These are phyloP conservation scores for Ramaria rubella DNA, from an alignment of 768 basidiomycete species.

Conservation along the genomic window DNA sequence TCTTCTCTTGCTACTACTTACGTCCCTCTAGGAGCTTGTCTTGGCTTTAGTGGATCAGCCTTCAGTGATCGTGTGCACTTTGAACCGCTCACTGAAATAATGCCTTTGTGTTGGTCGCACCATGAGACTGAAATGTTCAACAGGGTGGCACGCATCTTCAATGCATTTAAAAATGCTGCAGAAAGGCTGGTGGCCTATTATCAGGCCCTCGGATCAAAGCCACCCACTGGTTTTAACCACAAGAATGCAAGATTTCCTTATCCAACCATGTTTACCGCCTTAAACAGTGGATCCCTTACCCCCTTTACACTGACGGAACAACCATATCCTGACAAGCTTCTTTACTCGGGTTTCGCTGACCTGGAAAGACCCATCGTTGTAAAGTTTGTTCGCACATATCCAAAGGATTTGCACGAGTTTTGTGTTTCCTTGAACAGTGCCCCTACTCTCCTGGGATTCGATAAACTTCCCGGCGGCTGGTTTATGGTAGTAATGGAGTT, in stretches of 20 bases:
- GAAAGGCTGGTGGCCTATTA: too few species aligned
- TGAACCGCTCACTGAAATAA: too few species aligned
- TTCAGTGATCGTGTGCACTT: too few species aligned
- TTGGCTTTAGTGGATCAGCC: too few species aligned
- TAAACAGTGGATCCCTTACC: neutral
- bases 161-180: too few species aligned
- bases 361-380: conserved; percentile 18
- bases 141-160: too few species aligned
- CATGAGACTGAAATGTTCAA: too few species aligned
- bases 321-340: conserved; percentile 14
- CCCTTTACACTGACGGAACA: neutral
- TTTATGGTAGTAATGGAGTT: conserved; percentile 30
- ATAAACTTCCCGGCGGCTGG: conserved; percentile 25
- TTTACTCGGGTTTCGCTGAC: conserved; percentile 18
- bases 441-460: conserved; percentile 22
- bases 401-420: conserved; percentile 22
- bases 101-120: too few species aligned
- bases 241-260: neutral
- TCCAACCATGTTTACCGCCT: neutral
- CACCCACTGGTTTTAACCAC: too few species aligned
- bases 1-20: too few species aligned
- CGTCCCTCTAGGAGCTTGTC: too few species aligned
- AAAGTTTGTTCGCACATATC: conserved; percentile 24
- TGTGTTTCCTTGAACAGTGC: conserved; percentile 21
- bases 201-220: too few species aligned